Conservation (phyloP, 2,329 filamentous ascomycete genomes). For the Biscogniauxia mediterranea region DNA sequence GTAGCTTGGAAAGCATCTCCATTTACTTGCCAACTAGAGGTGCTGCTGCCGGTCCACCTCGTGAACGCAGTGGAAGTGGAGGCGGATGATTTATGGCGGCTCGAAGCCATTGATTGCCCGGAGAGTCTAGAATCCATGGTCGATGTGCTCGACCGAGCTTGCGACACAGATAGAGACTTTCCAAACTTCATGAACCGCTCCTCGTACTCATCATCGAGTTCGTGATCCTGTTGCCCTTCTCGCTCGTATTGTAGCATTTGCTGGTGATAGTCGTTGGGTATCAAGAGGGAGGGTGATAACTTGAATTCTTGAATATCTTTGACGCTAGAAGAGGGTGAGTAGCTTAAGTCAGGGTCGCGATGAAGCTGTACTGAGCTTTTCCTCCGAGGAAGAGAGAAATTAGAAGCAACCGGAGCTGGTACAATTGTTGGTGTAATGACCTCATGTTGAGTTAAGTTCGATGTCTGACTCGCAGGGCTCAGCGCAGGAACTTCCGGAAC, state of each 20-base stretch:
- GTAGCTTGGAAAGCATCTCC: slow-evolving; percentile 13
- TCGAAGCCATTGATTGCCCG: slow-evolving; percentile 43
- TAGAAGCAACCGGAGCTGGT: slow-evolving; percentile 39
- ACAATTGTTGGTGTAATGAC: slow-evolving; percentile 43
- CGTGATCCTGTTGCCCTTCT: slow-evolving; percentile 30
- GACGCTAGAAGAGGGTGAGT: slow-evolving; percentile 53
- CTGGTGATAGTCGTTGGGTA: slow-evolving; percentile 57
- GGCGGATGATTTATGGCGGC: slow-evolving; percentile 52
- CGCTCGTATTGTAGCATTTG: slow-evolving; percentile 47
- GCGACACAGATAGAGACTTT: slow-evolving; percentile 32
- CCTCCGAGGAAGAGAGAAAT: slow-evolving; percentile 51
- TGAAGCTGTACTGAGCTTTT: slow-evolving; percentile 34
- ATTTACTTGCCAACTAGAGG: slow-evolving; percentile 31
- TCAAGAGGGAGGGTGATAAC: slow-evolving; percentile 61
- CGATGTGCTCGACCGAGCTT: slow-evolving; percentile 53
- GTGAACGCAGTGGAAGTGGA: slow-evolving; percentile 55
- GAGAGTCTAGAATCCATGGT: slow-evolving; percentile 52
- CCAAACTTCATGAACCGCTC: slow-evolving; percentile 38
- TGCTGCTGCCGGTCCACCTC: slow-evolving; percentile 52
- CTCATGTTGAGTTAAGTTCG: slow-evolving; percentile 41
- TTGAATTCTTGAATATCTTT: slow-evolving; percentile 59
- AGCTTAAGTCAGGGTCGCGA: slow-evolving; percentile 37
- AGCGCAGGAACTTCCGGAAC: slow-evolving; percentile 45
- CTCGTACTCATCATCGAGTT: slow-evolving; percentile 34
- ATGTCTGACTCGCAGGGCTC: slow-evolving; percentile 49